These are phyloP conservation scores for Chrysoporthe deuterocubensis DNA, from an alignment of 2,329 filamentous ascomycete species.

Conservation along the genomic window DNA sequence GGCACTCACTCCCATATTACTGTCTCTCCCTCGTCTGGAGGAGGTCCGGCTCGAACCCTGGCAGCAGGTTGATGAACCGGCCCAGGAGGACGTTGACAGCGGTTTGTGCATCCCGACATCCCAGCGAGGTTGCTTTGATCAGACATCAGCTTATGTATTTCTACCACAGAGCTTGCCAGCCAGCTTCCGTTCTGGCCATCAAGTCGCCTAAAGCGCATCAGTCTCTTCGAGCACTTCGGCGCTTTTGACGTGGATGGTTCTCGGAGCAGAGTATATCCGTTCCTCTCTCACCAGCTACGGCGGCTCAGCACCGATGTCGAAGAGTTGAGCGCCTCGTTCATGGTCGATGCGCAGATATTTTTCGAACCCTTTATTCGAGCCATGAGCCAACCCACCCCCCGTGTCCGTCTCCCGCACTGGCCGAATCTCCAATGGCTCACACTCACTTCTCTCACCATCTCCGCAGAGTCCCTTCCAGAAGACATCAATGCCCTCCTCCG, in stretches of 20 bases:
- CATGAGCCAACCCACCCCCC: conserved; percentile 7
- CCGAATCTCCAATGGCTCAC: conserved; percentile 32
- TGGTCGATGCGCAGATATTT: conserved; percentile 30
- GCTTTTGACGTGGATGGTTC: conserved; percentile 19
- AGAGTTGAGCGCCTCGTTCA: conserved; percentile 25
- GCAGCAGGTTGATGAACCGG: conserved; percentile 25
- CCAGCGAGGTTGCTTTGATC: background rate
- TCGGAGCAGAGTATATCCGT: conserved; percentile 12
- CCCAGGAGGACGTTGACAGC: conserved; percentile 28
- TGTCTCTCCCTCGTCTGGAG: conserved; percentile 24
- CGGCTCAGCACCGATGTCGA: conserved; percentile 22
- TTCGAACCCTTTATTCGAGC: conserved; percentile 31
- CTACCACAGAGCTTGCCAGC: conserved; percentile 21
- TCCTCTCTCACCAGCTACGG: conserved; percentile 20
- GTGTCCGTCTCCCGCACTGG: conserved; percentile 30
- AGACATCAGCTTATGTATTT: background rate
- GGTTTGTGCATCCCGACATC: conserved; percentile 15
- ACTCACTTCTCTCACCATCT: conserved; percentile 34
- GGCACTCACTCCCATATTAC: conserved; percentile 23
- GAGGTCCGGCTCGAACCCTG: conserved; percentile 29
- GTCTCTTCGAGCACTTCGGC: conserved; percentile 28
- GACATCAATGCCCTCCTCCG: conserved; percentile 33
- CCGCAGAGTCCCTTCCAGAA: conserved; percentile 29
- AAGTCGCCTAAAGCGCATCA: conserved; percentile 22
- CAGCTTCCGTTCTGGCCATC: conserved; percentile 27